A percentile compares a stretch with the other conserved stretches of the same genome.
These are phyloP conservation scores for Blastocystis sp. DNA, from an alignment of 352 stramenopile species.

Conservation along the genomic window DNA sequence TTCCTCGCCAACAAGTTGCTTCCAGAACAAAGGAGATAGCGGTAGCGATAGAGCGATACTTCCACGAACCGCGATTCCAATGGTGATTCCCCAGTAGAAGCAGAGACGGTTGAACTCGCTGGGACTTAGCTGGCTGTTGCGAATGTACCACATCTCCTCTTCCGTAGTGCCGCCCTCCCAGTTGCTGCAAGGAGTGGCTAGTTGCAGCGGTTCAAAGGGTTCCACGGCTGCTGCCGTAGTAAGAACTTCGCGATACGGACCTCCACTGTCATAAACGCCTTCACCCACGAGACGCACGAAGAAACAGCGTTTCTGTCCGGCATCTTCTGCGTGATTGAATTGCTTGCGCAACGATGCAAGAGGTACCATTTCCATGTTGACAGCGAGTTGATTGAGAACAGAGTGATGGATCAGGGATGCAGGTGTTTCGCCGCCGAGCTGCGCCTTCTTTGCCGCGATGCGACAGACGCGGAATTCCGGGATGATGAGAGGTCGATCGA, in stretches of 20 bases:
- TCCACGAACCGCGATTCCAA: slow-evolving; percentile 18
- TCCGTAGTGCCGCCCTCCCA: background rate
- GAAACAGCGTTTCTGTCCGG: slow-evolving; percentile 49
- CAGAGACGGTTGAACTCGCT: background rate
- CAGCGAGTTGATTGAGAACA: slow-evolving; percentile 26
- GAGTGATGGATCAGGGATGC: background rate
- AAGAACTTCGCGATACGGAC: slow-evolving; percentile 49
- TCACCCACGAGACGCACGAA: slow-evolving; percentile 49
- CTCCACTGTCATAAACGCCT: slow-evolving; percentile 48
- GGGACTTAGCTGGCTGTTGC: background rate
- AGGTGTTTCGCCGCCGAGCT: background rate
- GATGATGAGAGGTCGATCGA: slow-evolving; percentile 28
- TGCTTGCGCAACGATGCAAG: background rate
- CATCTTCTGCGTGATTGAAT: slow-evolving; percentile 49
- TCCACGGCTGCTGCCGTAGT: background rate
- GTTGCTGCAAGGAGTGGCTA: background rate
- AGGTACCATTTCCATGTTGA: background rate
- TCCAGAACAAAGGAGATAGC: background rate
- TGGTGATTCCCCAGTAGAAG: slow-evolving; percentile 45
- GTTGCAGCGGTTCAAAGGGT: background rate
- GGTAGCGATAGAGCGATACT: background rate
- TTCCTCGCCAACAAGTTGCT: background rate
- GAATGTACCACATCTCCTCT: slow-evolving; percentile 1
- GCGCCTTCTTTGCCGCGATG: background rate
- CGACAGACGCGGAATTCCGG: slow-evolving; percentile 41